Percentiles rank a stretch among this genome's conserved stretches.
Evolutionary conservation across 1,284 basidiomycete species (phyloP).

Genomic region (Microstroma glucosiphilum): DNA sequence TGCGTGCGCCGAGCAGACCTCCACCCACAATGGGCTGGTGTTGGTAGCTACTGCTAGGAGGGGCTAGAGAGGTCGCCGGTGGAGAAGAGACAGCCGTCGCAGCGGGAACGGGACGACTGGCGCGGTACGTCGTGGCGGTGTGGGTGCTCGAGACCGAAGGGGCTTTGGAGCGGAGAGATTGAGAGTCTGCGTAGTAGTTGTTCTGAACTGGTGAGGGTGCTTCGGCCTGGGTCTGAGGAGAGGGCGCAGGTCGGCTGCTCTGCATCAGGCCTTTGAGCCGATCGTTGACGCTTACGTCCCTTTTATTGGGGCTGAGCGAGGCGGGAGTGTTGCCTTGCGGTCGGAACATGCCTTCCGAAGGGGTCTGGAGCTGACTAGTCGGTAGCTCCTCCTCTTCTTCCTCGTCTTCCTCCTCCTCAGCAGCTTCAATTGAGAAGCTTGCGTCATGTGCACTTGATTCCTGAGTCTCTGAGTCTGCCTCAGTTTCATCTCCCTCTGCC

Average conservation of each 20-base stretch:
- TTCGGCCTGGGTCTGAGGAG: background rate
- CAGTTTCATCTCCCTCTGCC: no score
- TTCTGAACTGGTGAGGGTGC: no score
- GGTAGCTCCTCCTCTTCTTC: constrained; percentile 10
- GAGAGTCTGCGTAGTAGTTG: no score
- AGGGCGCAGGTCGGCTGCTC: background rate
- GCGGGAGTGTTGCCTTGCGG: background rate
- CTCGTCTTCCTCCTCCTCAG: constrained; percentile 8
- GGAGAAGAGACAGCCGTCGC: background rate
- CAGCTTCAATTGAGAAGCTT: constrained; percentile 1
- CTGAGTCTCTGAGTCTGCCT: no score
- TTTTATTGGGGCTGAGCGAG: background rate
- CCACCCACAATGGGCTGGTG: no score
- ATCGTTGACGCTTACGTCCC: constrained; percentile 8
- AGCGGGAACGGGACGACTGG: background rate
- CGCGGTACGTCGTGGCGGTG: background rate
- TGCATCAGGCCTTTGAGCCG: background rate
- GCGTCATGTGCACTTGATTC: background rate
- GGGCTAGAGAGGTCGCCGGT: background rate
- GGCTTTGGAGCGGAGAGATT: background rate
- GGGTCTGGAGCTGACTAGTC: background rate
- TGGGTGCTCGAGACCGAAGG: background rate
- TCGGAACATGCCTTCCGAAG: background rate
- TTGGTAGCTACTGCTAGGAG: no score
- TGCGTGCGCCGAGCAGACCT: no score